Base-by-base conservation (phyloP, 1,284 basidiomycete genomes). In the Pascua guehoae region DNA sequence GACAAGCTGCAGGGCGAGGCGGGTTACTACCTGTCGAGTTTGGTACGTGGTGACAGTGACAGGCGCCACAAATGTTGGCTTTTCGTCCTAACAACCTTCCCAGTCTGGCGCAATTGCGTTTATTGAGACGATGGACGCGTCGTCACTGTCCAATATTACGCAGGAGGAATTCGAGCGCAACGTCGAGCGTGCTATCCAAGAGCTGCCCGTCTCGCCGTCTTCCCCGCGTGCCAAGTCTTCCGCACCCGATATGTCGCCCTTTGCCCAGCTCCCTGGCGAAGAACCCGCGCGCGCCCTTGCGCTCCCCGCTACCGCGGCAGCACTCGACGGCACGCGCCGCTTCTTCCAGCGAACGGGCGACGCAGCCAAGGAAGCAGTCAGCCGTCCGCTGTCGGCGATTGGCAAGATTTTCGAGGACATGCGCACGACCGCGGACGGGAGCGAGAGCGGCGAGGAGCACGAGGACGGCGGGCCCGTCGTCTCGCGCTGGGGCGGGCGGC, bases 61-160 rank as follows among this genome's bases (percentile, higher is more conserved):
- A 32, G 24, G 3, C 7, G 24, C 24, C 24, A 32, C 24, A 32
- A 32, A n/a, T n/a, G n/a, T n/a, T 32, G 24, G 24, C 24, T 32
- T 32, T 32, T 7, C 24, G 7, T 32, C 24, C 24, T 32, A 32
- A 32, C 24, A 4, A 32, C 24, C 24, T 32, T 32, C 24, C 24
- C 24, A 32, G 24, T 88, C 86, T 83, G 91, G 89, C 39, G 90
- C 93, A 5, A 90, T 97, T 37, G 88, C 91, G 1, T 97, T 97
- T 74, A 92, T 97, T 63, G 92, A 97, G 78, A 90, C 90, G 0
- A 93, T 98, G 89, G 96, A 98, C 74, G 89, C 94, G 63, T 88
- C 91, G 0, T 89, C 89, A 8, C 79, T 98, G 44, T 95, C 91
- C 12, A 88, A 90, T 68, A 95, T 98, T 62, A 87, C 89, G 0